Evolutionary conservation across 2,329 filamentous ascomycete genomes (phyloP).

Genomic region (Eutypa lata): DNA sequence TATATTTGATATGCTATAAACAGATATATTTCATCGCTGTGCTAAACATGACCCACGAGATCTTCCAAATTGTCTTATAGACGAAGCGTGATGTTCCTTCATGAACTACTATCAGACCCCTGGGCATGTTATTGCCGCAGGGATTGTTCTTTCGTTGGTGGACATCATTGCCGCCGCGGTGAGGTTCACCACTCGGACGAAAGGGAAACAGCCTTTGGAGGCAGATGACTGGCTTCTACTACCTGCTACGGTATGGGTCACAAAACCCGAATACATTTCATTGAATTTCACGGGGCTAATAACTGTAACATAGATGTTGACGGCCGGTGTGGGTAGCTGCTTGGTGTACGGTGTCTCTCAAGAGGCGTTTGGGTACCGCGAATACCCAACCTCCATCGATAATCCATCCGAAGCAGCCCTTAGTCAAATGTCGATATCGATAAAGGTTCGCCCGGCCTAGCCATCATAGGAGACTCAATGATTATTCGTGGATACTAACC

Average conservation of each 20-base stretch:
- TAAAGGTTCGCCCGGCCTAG: neutral
- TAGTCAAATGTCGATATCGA: conserved; percentile 1
- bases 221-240: conserved; percentile 16
- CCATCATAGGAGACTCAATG: neutral
- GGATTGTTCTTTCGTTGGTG: conserved; percentile 4
- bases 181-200: conserved; percentile 5
- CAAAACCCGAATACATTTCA: neutral
- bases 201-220: conserved; percentile 4
- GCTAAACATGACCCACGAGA: neutral
- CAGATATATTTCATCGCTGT: neutral
- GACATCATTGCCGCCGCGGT: conserved; percentile 4
- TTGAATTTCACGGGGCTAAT: neutral
- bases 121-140: conserved; percentile 7
- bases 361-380: conserved; percentile 7
- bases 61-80: too few relatives aligned
- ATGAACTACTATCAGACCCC: conserved; percentile 6
- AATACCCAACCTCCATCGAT: neutral
- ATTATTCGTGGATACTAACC: neutral
- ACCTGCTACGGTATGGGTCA: conserved; percentile 9
- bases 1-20: neutral
- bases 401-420: neutral
- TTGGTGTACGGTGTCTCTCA: conserved; percentile 10
- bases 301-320: conserved; percentile 2
- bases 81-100: neutral
- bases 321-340: conserved; percentile 5